phyloP scores from a whole-genome alignment of 2,329 filamentous ascomycete genomes.

The Talaromyces islandicus region DNA sequence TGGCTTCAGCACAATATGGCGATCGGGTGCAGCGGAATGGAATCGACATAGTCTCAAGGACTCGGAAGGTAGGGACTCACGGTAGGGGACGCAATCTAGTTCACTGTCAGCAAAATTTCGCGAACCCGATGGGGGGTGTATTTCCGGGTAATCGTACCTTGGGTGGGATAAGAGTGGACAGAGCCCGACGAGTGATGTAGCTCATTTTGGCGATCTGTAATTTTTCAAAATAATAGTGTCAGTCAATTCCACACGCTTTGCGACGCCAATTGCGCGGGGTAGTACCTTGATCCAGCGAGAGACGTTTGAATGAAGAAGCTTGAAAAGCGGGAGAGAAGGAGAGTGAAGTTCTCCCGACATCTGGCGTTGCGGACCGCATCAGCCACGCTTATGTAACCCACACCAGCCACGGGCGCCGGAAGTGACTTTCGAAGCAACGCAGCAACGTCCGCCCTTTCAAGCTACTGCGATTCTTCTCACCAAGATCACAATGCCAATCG shows the following conservation, averaged over 20 bases:
- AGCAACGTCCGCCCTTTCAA: conserved; percentile 12
- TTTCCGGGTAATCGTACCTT: conserved; percentile 62
- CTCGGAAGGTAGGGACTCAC: conserved; percentile 23
- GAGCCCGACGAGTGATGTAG: conserved; percentile 81
- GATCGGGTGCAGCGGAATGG: neutral
- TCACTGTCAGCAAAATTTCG: conserved; percentile 32
- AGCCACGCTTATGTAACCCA: conserved; percentile 12
- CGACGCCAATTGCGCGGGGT: neutral
- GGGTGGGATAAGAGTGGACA: conserved; percentile 97
- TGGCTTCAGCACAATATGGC: neutral
- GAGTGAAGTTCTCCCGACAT: conserved; percentile 20
- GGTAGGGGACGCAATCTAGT: conserved; percentile 34
- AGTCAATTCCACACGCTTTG: neutral
- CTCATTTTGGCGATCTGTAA: conserved; percentile 65
- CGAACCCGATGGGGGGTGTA: neutral
- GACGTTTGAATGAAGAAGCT: conserved; percentile 1
- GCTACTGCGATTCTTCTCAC: neutral
- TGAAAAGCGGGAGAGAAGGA: conserved; percentile 22
- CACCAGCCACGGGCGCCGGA: conserved; percentile 10
- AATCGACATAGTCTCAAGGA: neutral
- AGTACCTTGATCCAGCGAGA: conserved; percentile 25
- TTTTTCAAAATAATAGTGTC: neutral
- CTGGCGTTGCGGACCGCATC: conserved; percentile 6
- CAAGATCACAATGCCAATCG: conserved; percentile 54
- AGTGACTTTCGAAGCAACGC: conserved; percentile 10